Evolutionary conservation across 306 rosid species (phyloP).

Genomic region (Quercus cerris): DNA sequence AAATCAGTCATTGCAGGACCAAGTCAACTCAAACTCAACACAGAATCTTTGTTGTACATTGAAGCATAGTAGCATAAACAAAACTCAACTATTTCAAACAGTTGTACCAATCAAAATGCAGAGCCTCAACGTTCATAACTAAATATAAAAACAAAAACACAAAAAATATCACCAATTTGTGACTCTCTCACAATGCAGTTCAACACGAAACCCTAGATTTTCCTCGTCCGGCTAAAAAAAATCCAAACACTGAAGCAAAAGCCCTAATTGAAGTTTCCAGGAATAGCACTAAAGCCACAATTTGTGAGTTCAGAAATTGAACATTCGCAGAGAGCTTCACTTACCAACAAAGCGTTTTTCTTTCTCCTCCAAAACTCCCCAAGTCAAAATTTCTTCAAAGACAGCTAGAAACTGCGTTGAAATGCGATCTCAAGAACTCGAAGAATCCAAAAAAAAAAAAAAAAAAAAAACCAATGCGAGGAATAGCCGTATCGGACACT

Average conservation of each 20-base stretch:
- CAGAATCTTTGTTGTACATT: slow-evolving; percentile 16
- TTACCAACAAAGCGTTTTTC: slow-evolving; percentile 18
- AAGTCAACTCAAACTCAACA: slow-evolving; percentile 35
- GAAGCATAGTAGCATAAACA: slow-evolving; percentile 25
- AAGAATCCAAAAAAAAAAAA: slow-evolving; percentile 1
- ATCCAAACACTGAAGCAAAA: slow-evolving; percentile 22
- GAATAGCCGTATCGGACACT: slow-evolving; percentile 33
- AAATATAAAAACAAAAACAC: slow-evolving; percentile 1
- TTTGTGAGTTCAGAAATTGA: not conserved
- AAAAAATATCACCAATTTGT: slow-evolving; percentile 13
- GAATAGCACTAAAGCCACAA: not conserved
- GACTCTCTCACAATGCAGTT: not conserved
- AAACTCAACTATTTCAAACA: slow-evolving; percentile 23
- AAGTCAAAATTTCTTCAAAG: slow-evolving; percentile 32
- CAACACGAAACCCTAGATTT: slow-evolving; percentile 52
- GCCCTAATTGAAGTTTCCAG: slow-evolving; percentile 21
- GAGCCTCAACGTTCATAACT: slow-evolving; percentile 17
- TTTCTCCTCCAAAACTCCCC: not conserved
- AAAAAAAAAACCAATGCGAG: slow-evolving; percentile 30
- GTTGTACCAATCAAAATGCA: slow-evolving; percentile 36
- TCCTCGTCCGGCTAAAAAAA: not conserved
- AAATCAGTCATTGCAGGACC: slow-evolving; percentile 26
- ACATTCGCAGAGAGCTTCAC: slow-evolving; percentile 21
- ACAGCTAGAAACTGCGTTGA: slow-evolving; percentile 12
- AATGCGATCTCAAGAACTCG: slow-evolving; percentile 40